These are phyloP conservation scores for Syzygium syzygioides DNA, from an alignment of 441 rosid genomes.

Conservation along the genomic window DNA sequence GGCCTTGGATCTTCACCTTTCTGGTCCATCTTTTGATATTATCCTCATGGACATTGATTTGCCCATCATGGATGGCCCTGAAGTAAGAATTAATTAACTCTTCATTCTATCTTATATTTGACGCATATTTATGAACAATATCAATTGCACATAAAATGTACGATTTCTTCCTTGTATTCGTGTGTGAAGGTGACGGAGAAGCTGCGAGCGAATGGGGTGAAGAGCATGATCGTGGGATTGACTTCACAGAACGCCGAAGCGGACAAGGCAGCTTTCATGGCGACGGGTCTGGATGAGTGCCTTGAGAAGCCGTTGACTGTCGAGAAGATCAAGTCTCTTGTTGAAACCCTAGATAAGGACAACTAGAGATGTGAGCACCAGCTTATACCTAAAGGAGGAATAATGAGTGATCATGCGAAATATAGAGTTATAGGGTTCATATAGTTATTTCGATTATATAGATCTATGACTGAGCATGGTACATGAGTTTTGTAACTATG, in stretches of 20 bases:
- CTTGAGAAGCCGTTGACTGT: conserved; percentile 38
- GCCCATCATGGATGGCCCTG: conserved; percentile 48
- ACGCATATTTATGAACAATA: not conserved
- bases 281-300: conserved; percentile 43
- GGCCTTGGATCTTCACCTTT: conserved; percentile 38
- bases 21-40: conserved; percentile 35
- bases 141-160: not conserved
- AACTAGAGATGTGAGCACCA: not conserved
- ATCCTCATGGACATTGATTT: conserved; percentile 61
- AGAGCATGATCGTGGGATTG: conserved; percentile 42
- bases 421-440: not conserved
- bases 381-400: not conserved
- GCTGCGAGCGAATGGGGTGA: conserved; percentile 47
- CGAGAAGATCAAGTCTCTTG: conserved; percentile 15
- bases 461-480: not conserved
- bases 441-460: not conserved
- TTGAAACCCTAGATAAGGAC: conserved; percentile 18
- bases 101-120: not conserved
- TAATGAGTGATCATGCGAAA: not conserved
- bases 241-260: conserved; percentile 13
- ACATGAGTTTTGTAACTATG: not conserved
- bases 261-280: conserved; percentile 25
- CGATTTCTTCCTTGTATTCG: not conserved
- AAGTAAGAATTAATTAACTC: conserved; percentile 23
- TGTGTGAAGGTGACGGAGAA: conserved; percentile 37